phyloP scores from a whole-genome alignment of 768 basidiomycete genomes.

The Mrakia hoshinonis region DNA sequence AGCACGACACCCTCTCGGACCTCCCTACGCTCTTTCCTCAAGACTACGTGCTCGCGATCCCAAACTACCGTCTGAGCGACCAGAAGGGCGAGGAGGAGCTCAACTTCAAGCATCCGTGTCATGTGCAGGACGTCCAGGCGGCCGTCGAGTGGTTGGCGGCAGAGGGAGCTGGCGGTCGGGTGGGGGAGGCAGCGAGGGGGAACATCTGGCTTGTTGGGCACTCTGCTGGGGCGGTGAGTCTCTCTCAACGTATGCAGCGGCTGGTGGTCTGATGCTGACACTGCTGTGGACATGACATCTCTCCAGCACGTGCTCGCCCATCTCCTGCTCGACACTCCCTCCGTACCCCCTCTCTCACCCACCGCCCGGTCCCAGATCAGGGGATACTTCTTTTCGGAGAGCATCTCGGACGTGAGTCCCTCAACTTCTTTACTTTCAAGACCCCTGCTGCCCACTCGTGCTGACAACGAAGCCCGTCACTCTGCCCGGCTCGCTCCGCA shows the following conservation, averaged over 20 bases:
- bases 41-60: conserved; percentile 20
- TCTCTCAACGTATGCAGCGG: neutral
- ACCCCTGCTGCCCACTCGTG: neutral
- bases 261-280: neutral
- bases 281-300: neutral
- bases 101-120: neutral
- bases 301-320: conserved; percentile 24
- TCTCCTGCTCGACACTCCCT: conserved; percentile 24
- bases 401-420: conserved; percentile 19
- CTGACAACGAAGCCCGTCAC: neutral
- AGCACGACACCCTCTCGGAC: neutral
- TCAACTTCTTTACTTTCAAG: neutral
- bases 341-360: neutral
- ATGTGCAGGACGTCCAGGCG: conserved; percentile 7
- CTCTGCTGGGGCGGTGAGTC: conserved; percentile 29
- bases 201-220: conserved; percentile 27
- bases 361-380: neutral
- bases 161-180: conserved; percentile 10
- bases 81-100: neutral
- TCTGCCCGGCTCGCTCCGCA: no score
- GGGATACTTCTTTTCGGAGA: conserved; percentile 26
- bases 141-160: conserved; percentile 23
- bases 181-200: conserved; percentile 12
- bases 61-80: conserved; percentile 25
- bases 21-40: conserved; percentile 18